Percentiles rank a stretch among this genome's conserved stretches.
Conservation (phyloP, 805 yeast species). For the Monosporozyma aquatica region DNA sequence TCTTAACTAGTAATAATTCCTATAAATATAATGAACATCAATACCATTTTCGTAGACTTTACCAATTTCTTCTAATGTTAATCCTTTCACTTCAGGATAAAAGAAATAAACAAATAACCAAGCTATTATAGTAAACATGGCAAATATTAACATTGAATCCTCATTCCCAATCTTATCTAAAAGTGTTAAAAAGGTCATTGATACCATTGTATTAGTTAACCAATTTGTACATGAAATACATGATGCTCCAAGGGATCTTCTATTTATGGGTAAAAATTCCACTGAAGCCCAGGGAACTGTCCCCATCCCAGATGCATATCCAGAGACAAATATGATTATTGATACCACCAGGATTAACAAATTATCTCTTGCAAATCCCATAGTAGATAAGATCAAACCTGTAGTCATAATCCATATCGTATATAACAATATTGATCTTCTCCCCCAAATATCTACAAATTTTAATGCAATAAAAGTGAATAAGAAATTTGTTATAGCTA, state of each 20-base stretch:
- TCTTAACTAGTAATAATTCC: conserved; percentile 20
- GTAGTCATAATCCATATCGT: conserved; percentile 35
- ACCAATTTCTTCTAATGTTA: conserved; percentile 36
- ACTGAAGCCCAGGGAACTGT: conserved; percentile 39
- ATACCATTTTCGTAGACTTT: conserved; percentile 34
- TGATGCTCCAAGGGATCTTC: conserved; percentile 36
- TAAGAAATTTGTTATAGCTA: conserved; percentile 46
- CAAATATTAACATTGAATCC: conserved; percentile 31
- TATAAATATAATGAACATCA: conserved; percentile 31
- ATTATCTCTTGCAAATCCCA: conserved; percentile 21
- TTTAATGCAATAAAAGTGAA: conserved; percentile 46
- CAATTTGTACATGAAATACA: conserved; percentile 37
- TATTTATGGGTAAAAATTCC: conserved; percentile 36
- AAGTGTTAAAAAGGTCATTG: conserved; percentile 31
- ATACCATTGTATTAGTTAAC: conserved; percentile 33
- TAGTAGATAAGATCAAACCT: conserved; percentile 28
- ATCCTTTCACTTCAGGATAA: conserved; percentile 40
- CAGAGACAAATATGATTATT: conserved; percentile 32
- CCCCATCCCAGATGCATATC: conserved; percentile 38
- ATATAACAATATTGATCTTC: conserved; percentile 35
- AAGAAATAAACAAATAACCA: conserved; percentile 35
- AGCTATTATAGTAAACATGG: conserved; percentile 25
- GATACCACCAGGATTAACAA: conserved; percentile 24
- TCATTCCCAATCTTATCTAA: conserved; percentile 25
- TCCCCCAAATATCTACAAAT: conserved; percentile 44